Conservation (phyloP, 257 asterid species). For the Fraxinus cuspidata region DNA sequence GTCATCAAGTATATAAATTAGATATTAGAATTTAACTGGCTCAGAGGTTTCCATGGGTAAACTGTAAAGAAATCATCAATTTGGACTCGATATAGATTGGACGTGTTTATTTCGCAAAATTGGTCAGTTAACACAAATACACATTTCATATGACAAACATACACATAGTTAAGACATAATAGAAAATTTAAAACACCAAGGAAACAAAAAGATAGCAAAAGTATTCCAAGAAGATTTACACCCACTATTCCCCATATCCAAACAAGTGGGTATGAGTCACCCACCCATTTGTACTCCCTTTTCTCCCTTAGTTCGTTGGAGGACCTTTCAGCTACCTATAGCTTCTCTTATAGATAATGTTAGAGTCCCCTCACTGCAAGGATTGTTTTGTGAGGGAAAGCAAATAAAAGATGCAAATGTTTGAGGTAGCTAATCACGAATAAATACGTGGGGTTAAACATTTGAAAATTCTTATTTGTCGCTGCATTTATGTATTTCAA, state of each 20-base stretch:
- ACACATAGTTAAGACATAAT: background rate
- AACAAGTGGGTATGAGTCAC: background rate
- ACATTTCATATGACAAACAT: no score
- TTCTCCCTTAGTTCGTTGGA: background rate
- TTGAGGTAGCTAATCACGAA: background rate
- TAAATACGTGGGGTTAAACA: no score
- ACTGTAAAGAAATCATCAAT: no score
- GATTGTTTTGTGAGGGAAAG: background rate
- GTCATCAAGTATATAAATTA: background rate
- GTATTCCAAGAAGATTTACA: background rate
- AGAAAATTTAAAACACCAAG: background rate
- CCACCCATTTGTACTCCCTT: background rate
- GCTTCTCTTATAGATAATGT: background rate
- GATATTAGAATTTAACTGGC: no score
- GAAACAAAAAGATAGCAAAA: no score
- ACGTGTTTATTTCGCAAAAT: no score
- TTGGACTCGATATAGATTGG: no score
- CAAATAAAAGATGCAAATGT: background rate
- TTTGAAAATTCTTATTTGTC: no score
- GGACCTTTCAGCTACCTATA: background rate
- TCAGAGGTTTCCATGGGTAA: no score
- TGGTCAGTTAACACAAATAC: no score
- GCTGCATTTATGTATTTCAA: background rate
- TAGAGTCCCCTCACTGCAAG: background rate
- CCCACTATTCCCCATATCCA: background rate